Evolutionary conservation across 371 early-diverging fungal genomes (phyloP).

Genomic region (Apophysomyces variabilis): DNA sequence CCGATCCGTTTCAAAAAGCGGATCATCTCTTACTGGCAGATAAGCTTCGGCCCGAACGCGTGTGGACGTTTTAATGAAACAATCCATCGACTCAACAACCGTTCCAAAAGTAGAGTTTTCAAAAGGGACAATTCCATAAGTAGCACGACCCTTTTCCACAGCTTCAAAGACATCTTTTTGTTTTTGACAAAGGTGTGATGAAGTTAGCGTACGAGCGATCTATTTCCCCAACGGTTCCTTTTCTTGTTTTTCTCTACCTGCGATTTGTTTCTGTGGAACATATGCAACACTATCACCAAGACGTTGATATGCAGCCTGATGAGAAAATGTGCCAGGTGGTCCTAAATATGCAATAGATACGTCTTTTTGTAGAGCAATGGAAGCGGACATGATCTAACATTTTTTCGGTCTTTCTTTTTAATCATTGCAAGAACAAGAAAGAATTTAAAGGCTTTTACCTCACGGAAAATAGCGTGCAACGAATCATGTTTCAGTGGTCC

Average conservation of each 20-base stretch:
- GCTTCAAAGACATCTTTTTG: constrained; percentile 76
- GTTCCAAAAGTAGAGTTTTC: constrained; percentile 93
- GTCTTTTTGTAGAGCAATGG: constrained; percentile 84
- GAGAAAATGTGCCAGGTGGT: constrained; percentile 93
- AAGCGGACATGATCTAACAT: constrained; percentile 83
- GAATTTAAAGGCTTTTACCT: constrained; percentile 35
- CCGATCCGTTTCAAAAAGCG: too few relatives aligned
- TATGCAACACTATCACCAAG: constrained; percentile 85
- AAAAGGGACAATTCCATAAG: constrained; percentile 94
- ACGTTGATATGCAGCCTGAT: constrained; percentile 82
- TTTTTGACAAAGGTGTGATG: too few relatives aligned
- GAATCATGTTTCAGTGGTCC: constrained; percentile 82
- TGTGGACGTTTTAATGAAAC: constrained; percentile 63
- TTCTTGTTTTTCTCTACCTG: constrained; percentile 29
- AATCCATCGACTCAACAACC: constrained; percentile 85
- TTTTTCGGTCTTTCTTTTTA: not conserved
- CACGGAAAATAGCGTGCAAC: constrained; percentile 85
- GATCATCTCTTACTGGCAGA: constrained; percentile 43
- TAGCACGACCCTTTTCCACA: constrained; percentile 76
- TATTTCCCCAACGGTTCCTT: not conserved
- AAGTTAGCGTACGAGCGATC: not conserved
- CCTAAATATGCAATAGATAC: constrained; percentile 89
- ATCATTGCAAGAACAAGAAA: not conserved
- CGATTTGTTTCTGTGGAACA: constrained; percentile 68
- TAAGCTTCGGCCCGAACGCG: constrained; percentile 70